Evolutionary conservation across 2,329 filamentous ascomycete genomes (phyloP), one percentile per base, ranked within the genome.

Genomic region (Lachnellula suecica): DNA sequence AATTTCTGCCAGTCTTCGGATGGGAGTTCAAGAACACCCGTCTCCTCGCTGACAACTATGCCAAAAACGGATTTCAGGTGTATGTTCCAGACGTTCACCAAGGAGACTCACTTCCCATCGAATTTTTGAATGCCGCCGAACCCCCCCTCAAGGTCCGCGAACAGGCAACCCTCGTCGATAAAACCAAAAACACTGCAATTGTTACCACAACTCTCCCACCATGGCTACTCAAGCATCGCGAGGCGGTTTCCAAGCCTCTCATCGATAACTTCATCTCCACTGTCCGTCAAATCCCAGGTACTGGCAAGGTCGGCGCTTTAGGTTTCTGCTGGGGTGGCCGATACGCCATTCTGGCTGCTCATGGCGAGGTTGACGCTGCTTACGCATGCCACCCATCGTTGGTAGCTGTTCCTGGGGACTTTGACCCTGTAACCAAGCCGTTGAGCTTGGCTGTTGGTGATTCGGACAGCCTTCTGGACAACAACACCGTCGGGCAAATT

Each of bases 311-410:
- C 44, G 80, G 75, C 22, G 76, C 73, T 0, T 76, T 78, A 0
- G 82, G 82, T 0, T 84, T 82, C 68, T 84, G 79, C 70, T 85
- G 81, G 82, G 82, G 82, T 31, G 82, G 79, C 35, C 78, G 78
- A 56, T 76, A 82, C 58, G 70, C 73, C 2, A 64, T 80, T 10
- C 65, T 73, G 23, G 72, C 83, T 7, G 70, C 74, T 8, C 71
- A 74, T 23, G 62, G 61, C 13, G 58, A 61, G 3, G 70, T 73
- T 17, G 71, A 75, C 59, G 73, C 72, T 7, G 71, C 68, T 4
- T 70, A 68, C 52, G 68, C 69, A 1, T 72, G 67, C 47, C 73
- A 75, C 62, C 73, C 73, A 4, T 70, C 65, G 8, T 59, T 75
- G 10, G 68, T 76, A 0, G 59, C 69, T 22, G 66, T 76, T 10